These are phyloP conservation scores for Ceratobasidium theobromae DNA, from an alignment of 1,284 basidiomycete genomes.

Conservation along the genomic window DNA sequence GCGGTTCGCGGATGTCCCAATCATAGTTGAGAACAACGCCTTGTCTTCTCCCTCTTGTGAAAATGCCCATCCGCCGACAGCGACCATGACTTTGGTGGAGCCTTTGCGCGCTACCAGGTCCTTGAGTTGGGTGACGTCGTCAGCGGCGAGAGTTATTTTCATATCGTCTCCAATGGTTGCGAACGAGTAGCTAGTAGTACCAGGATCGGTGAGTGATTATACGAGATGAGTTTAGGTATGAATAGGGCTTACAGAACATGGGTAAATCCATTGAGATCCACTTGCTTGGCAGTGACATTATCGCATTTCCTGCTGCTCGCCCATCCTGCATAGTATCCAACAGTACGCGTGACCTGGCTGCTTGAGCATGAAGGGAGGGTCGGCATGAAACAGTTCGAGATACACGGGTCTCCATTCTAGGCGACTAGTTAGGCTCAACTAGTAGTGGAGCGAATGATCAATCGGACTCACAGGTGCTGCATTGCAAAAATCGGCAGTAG, in stretches of 20 bases:
- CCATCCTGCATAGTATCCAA: slow-evolving; percentile 19
- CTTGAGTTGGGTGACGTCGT: background rate
- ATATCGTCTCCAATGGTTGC: slow-evolving; percentile 7
- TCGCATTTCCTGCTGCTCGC: slow-evolving; percentile 1
- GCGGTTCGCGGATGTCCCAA: slow-evolving; percentile 3
- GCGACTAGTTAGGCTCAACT: background rate
- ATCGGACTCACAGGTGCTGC: background rate
- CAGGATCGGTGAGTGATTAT: background rate
- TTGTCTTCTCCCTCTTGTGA: slow-evolving; percentile 15
- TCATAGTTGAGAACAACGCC: slow-evolving; percentile 10
- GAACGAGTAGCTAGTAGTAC: slow-evolving; percentile 1
- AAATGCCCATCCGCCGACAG: slow-evolving; percentile 21
- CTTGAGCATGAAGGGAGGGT: slow-evolving; percentile 2
- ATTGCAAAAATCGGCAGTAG: slow-evolving; percentile 8
- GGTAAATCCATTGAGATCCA: background rate
- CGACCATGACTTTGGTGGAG: slow-evolving; percentile 7
- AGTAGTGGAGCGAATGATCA: background rate
- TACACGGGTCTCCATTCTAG: slow-evolving; percentile 11
- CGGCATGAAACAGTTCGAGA: slow-evolving; percentile 15
- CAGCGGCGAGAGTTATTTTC: background rate
- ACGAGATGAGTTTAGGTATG: background rate
- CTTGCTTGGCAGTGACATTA: slow-evolving; percentile 9
- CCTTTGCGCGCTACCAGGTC: slow-evolving; percentile 22
- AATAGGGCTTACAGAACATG: slow-evolving; percentile 10
- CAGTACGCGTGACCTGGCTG: slow-evolving; percentile 2